Evolutionary conservation across 352 stramenopile species (phyloP).

Genomic region (Phytophthora sp.): DNA sequence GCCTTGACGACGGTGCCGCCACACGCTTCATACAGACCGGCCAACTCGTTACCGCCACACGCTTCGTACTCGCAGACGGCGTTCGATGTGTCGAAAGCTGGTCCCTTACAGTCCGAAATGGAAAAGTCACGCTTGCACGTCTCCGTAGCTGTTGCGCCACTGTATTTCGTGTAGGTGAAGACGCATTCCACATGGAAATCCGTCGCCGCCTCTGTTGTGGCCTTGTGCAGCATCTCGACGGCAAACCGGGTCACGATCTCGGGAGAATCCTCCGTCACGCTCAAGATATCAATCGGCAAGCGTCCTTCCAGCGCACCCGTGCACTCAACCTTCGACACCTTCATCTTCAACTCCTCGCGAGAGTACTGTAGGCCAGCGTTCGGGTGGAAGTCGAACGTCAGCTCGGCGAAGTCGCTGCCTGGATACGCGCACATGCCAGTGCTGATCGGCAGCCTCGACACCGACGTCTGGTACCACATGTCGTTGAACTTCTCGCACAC

Average conservation of each 20-base stretch:
- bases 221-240: conserved; percentile 54
- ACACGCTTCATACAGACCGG: conserved; percentile 59
- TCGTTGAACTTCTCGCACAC: conserved; percentile 60
- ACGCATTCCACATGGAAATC: conserved; percentile 53
- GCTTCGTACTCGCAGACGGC: conserved; percentile 48
- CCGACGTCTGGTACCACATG: conserved; percentile 76
- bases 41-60: conserved; percentile 31
- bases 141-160: conserved; percentile 28
- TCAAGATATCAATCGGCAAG: conserved; percentile 42
- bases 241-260: conserved; percentile 65
- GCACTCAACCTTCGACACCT: conserved; percentile 55
- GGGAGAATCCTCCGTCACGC: conserved; percentile 31
- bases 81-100: conserved; percentile 52
- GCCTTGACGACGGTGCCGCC: conserved; percentile 42
- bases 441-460: conserved; percentile 40
- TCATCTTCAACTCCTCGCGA: conserved; percentile 42
- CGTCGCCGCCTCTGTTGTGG: conserved; percentile 45
- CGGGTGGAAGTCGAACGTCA: conserved; percentile 70
- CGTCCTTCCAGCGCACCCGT: conserved; percentile 39
- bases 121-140: conserved; percentile 52
- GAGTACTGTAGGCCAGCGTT: conserved; percentile 50
- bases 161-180: conserved; percentile 60
- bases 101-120: conserved; percentile 65
- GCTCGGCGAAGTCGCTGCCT: conserved; percentile 66
- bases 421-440: conserved; percentile 55